Evolutionary conservation across 164 flowering plant species (phyloP).

Genomic region (Piper betle): DNA sequence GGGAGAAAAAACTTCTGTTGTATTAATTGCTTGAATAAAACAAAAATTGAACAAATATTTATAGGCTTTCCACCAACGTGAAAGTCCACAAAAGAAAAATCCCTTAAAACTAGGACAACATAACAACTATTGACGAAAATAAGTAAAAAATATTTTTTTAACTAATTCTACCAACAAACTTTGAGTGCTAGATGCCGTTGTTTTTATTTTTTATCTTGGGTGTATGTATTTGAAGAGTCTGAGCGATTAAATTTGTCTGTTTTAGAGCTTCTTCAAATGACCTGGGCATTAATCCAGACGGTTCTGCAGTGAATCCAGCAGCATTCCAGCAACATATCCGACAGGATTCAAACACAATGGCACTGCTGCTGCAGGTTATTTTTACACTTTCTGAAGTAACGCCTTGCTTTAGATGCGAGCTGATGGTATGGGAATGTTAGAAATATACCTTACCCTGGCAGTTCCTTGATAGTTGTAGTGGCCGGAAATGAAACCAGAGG

Average conservation of each 20-base stretch:
- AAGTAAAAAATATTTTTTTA: too few relatives aligned
- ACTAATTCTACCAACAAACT: too few relatives aligned
- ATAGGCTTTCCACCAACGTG: too few relatives aligned
- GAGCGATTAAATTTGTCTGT: conserved; percentile 4
- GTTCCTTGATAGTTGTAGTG: background rate
- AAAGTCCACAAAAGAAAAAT: too few relatives aligned
- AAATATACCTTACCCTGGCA: too few relatives aligned
- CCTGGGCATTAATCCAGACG: conserved; percentile 67
- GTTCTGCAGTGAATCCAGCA: conserved; percentile 84
- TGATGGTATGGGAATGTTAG: background rate
- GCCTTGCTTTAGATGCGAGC: background rate
- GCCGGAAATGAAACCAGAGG: background rate
- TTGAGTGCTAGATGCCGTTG: background rate
- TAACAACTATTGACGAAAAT: too few relatives aligned
- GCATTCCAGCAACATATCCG: conserved; percentile 80
- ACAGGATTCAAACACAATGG: conserved; percentile 54
- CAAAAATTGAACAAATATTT: too few relatives aligned
- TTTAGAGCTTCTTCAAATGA: conserved; percentile 44
- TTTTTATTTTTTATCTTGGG: background rate
- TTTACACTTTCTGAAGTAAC: background rate
- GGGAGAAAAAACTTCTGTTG: too few relatives aligned
- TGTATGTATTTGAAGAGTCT: background rate
- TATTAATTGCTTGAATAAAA: too few relatives aligned
- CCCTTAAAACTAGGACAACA: too few relatives aligned
- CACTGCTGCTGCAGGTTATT: conserved; percentile 74